These are phyloP conservation scores for Fagus sylvatica DNA, from an alignment of 306 rosid species.

Conservation along the genomic window DNA sequence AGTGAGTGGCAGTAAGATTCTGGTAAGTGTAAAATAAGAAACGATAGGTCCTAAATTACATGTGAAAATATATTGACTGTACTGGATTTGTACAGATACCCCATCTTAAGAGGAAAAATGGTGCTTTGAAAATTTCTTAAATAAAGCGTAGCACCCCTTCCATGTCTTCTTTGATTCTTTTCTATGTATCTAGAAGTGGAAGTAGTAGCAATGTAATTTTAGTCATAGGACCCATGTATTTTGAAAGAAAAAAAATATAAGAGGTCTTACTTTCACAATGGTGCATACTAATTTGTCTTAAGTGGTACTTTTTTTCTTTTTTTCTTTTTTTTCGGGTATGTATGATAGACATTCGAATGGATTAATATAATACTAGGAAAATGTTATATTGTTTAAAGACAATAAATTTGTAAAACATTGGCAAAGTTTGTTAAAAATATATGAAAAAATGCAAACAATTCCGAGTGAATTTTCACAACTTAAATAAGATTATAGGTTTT, in stretches of 20 bases:
- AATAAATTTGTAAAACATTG: too few species aligned
- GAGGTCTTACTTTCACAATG: not conserved
- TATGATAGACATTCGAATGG: too few species aligned
- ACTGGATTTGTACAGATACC: constrained; percentile 63
- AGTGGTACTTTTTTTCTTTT: not conserved
- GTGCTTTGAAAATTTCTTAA: constrained; percentile 27
- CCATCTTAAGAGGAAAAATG: constrained; percentile 34
- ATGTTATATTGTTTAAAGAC: too few species aligned
- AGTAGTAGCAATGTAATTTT: constrained; percentile 4
- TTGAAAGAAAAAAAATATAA: not conserved
- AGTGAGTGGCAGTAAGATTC: constrained; percentile 34
- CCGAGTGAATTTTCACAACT: too few species aligned
- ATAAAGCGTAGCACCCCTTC: constrained; percentile 10
- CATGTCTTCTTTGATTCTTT: not conserved
- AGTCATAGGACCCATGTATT: not conserved
- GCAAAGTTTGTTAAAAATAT: too few species aligned
- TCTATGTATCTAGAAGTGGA: constrained; percentile 1
- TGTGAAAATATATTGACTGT: constrained; percentile 45
- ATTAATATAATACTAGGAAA: too few species aligned
- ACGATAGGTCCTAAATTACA: constrained; percentile 40
- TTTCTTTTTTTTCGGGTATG: too few species aligned
- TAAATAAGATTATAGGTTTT: too few species aligned
- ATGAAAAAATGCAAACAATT: too few species aligned
- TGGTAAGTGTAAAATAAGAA: constrained; percentile 54
- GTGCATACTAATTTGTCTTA: not conserved